phyloP scores from a whole-genome alignment of 768 basidiomycete species.

The Gymnopilus dilepis region DNA sequence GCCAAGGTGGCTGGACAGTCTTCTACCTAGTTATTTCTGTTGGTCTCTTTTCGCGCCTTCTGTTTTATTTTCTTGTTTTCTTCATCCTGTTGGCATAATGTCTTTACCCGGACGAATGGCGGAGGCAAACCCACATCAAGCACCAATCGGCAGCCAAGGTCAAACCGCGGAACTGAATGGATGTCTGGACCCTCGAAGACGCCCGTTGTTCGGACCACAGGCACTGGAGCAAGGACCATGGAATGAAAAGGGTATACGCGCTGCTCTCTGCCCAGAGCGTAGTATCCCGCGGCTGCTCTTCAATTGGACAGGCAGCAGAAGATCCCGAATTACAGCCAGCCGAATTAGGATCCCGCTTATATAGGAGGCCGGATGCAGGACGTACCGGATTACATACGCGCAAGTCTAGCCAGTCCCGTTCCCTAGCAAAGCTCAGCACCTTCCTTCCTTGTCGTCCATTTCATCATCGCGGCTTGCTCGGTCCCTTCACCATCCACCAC shows the following conservation, averaged over 20 bases:
- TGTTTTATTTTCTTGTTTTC: conserved; percentile 15
- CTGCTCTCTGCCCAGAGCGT: too few species aligned
- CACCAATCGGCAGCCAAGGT: background rate
- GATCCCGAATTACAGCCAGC: background rate
- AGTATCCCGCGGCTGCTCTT: too few species aligned
- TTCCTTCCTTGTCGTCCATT: background rate
- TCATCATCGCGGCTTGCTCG: background rate
- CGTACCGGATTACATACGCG: background rate
- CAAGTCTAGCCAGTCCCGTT: background rate
- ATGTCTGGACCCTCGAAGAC: background rate
- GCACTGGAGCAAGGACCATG: too few species aligned
- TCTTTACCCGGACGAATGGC: conserved; percentile 4
- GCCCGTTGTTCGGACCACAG: background rate
- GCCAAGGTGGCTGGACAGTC: background rate
- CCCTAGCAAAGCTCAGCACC: background rate
- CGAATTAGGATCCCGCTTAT: background rate
- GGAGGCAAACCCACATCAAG: background rate
- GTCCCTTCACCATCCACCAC: background rate
- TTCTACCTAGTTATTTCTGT: background rate
- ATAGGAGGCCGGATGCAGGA: background rate
- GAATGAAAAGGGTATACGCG: too few species aligned
- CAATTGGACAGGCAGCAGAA: too few species aligned
- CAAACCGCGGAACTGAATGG: background rate
- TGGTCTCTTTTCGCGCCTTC: background rate
- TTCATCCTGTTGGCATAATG: conserved; percentile 2